Evolutionary conservation across 1,139 yeast genomes (phyloP).

Genomic region (Candida sp.): DNA sequence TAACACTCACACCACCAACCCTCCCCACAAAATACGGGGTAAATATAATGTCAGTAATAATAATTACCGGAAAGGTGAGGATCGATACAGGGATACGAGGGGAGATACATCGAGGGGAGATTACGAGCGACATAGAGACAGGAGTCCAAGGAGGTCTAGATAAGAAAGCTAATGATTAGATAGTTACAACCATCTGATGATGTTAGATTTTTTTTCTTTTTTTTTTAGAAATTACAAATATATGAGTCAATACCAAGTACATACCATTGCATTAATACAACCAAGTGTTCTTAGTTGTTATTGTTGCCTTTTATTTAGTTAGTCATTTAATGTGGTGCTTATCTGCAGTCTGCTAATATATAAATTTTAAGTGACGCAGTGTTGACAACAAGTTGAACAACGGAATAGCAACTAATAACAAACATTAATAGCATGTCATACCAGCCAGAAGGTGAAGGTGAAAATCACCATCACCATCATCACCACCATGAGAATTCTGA

Average conservation of each 20-base stretch:
- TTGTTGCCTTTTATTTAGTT: too few species aligned
- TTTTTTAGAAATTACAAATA: too few species aligned
- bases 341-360: neutral
- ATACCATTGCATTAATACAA: too few species aligned
- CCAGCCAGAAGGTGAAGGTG: conserved; percentile 8
- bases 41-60: neutral
- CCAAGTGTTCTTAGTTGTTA: too few species aligned
- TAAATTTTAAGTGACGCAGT: neutral
- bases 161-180: too few species aligned
- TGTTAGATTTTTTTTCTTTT: too few species aligned
- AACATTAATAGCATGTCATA: conserved; percentile 7
- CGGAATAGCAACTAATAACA: neutral
- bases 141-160: neutral
- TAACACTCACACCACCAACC: neutral
- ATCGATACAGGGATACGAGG: neutral
- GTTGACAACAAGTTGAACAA: neutral
- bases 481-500: conserved; percentile 7
- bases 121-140: neutral
- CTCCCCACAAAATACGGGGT: neutral
- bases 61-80: neutral
- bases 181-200: too few species aligned
- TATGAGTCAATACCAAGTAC: too few species aligned
- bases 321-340: neutral
- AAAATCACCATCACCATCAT: conserved; percentile 9
- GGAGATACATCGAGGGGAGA: neutral